Conservation (phyloP, 176 grass and related monocot species). For the Zea luxurians region DNA sequence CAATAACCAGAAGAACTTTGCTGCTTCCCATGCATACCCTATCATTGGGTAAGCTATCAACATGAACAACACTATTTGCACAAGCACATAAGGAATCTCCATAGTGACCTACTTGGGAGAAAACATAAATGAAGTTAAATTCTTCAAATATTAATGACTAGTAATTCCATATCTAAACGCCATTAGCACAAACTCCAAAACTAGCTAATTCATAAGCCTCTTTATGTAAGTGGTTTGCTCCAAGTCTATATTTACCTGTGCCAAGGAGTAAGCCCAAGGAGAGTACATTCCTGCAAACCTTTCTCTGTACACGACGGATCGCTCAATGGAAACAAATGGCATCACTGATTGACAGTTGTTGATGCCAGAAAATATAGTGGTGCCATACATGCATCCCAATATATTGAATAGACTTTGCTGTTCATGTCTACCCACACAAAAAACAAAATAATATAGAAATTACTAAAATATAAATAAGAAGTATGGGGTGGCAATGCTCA, state of each 20-base stretch:
- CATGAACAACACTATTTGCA: conserved; percentile 46
- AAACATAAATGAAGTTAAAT: conserved; percentile 19
- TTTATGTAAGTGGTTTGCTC: background rate
- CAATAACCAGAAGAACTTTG: conserved; percentile 68
- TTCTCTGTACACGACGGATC: conserved; percentile 63
- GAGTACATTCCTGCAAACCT: conserved; percentile 84
- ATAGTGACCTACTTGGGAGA: conserved; percentile 52
- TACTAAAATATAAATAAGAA: background rate
- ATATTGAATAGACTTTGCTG: conserved; percentile 76
- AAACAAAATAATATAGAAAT: background rate
- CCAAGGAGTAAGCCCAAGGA: conserved; percentile 75
- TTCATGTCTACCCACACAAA: conserved; percentile 35
- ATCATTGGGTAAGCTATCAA: conserved; percentile 68
- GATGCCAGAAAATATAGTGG: conserved; percentile 46
- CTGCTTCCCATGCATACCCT: conserved; percentile 57
- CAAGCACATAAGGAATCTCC: conserved; percentile 67
- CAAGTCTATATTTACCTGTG: conserved; percentile 40
- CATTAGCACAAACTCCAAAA: background rate
- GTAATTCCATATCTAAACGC: background rate
- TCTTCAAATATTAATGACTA: background rate
- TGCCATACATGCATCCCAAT: conserved; percentile 54
- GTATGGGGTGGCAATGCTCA: background rate
- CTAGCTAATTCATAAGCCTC: background rate
- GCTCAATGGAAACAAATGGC: conserved; percentile 59
- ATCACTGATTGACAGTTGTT: conserved; percentile 55